A percentile compares a stretch with the other conserved stretches of the same genome.
Evolutionary conservation across 148 eudicot species (phyloP).

Genomic region (Vaccinium darrowii): DNA sequence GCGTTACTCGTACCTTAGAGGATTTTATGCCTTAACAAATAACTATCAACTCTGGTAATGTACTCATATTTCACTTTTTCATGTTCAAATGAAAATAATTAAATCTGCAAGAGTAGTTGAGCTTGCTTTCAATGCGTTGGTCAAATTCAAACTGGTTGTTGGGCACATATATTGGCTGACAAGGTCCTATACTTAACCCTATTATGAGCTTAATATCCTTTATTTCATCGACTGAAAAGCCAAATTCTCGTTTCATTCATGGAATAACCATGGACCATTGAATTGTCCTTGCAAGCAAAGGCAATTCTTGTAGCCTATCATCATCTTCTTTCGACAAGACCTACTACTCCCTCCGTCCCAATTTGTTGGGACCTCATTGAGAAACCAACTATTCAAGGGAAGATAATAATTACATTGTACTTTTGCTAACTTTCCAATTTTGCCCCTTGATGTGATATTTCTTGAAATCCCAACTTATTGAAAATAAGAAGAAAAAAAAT

Average conservation of each 20-base stretch:
- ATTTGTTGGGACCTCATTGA: no score
- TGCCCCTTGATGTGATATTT: no score
- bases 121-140: not conserved
- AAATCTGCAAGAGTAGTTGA: not conserved
- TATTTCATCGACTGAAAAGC: not conserved
- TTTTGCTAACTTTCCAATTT: no score
- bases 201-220: not conserved
- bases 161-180: not conserved
- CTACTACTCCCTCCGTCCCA: not conserved
- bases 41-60: not conserved
- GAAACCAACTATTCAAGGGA: no score
- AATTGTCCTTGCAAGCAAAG: constrained; percentile 1
- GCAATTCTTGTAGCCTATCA: not conserved
- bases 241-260: not conserved
- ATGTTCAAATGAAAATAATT: not conserved
- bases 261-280: not conserved
- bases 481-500: no score
- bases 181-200: not conserved
- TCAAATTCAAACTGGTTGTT: not conserved
- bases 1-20: not conserved
- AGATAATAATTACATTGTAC: no score
- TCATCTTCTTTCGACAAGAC: not conserved
- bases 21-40: not conserved
- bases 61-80: not conserved
- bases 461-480: no score